Percentiles rank a stretch among this genome's conserved stretches.
phyloP scores from a whole-genome alignment of 208 protist genomes.

The Zelonia costaricensis region DNA sequence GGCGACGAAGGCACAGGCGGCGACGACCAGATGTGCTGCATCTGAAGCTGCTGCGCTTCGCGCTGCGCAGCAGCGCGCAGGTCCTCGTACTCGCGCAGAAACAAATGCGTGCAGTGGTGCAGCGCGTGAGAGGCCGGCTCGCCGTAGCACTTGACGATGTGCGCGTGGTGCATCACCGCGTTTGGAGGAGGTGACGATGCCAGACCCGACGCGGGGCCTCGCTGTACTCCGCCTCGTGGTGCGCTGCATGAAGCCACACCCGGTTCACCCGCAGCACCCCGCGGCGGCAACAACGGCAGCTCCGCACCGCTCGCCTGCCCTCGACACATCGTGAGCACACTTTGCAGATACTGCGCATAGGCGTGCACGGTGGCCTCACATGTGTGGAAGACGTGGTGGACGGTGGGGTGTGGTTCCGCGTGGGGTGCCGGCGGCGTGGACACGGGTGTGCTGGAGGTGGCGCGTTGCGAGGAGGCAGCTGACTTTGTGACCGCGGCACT shows the following conservation, averaged over 20 bases:
- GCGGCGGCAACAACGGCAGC: conserved; percentile 8
- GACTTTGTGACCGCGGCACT: too few species aligned
- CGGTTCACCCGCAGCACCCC: too few species aligned
- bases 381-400: conserved; percentile 33
- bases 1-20: too few species aligned
- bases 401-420: background rate
- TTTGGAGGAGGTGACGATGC: too few species aligned
- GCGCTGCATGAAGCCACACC: too few species aligned
- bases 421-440: background rate
- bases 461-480: background rate
- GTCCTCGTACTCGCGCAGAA: conserved; percentile 63
- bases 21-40: background rate
- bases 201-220: background rate
- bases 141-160: conserved; percentile 75
- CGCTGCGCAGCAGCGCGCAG: conserved; percentile 1
- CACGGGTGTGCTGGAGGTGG: too few species aligned
- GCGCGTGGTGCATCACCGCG: conserved; percentile 14
- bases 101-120: conserved; percentile 45
- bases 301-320: conserved; percentile 19
- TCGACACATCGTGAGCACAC: conserved; percentile 23
- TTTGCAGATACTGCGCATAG: conserved; percentile 30
- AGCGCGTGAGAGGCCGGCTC: conserved; percentile 43
- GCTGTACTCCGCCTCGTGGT: too few species aligned
- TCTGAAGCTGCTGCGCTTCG: conserved; percentile 11
- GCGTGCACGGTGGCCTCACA: conserved; percentile 27